Percentiles rank a stretch among this genome's conserved stretches.
Conservation (phyloP, 805 yeast genomes). For the Candida sonorensis region DNA sequence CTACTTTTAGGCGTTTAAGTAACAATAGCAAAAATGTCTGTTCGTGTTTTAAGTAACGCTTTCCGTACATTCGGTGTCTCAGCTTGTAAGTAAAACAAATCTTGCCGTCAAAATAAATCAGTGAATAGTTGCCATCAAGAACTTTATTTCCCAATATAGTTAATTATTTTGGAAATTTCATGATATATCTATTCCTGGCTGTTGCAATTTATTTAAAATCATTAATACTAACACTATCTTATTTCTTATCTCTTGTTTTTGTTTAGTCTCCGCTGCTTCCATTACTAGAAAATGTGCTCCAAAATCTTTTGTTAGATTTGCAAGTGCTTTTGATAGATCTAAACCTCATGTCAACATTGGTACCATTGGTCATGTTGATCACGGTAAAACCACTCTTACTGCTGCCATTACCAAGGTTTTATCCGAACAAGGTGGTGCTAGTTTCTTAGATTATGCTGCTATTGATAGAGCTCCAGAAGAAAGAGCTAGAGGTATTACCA, state of each 20-base stretch:
- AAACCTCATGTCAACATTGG: slow-evolving; percentile 97
- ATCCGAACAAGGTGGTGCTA: slow-evolving; percentile 84
- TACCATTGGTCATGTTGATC: slow-evolving; percentile 98
- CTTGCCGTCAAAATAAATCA: no score
- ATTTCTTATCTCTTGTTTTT: not conserved
- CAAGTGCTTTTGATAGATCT: slow-evolving; percentile 83
- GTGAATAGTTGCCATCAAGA: no score
- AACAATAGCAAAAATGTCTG: slow-evolving; percentile 26
- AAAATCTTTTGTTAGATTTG: slow-evolving; percentile 31
- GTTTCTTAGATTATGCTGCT: slow-evolving; percentile 84
- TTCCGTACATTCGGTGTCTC: slow-evolving; percentile 24
- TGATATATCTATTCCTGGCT: no score
- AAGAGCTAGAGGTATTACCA: slow-evolving; percentile 98
- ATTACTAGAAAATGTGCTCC: slow-evolving; percentile 12
- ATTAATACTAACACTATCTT: not conserved
- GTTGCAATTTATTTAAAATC: no score
- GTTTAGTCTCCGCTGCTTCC: slow-evolving; percentile 5
- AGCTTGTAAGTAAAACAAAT: slow-evolving; percentile 13
- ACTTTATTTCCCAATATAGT: no score
- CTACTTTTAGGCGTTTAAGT: no score
- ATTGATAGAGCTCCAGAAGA: slow-evolving; percentile 99
- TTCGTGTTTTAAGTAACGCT: slow-evolving; percentile 22
- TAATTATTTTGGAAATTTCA: no score
- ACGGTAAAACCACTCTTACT: slow-evolving; percentile 96
- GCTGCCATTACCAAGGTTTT: slow-evolving; percentile 98